These are phyloP conservation scores for Sclerotinia subarctica DNA, from an alignment of 2,329 filamentous ascomycete genomes.

Conservation along the genomic window DNA sequence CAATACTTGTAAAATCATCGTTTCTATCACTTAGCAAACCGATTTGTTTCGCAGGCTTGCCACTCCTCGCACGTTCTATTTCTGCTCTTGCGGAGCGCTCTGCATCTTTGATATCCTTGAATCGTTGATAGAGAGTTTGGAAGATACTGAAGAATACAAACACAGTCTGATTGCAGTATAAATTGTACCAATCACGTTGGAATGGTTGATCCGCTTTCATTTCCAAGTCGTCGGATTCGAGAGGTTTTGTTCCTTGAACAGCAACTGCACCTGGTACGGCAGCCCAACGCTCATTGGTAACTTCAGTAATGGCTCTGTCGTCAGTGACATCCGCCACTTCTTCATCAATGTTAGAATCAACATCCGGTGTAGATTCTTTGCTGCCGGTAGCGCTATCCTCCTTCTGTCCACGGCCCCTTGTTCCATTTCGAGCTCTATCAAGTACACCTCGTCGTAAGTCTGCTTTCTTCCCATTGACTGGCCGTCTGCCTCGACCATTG, in stretches of 20 bases:
- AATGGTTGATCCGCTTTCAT: constrained; percentile 78
- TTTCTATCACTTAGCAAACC: constrained; percentile 78
- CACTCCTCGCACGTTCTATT: constrained; percentile 67
- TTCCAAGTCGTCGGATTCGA: constrained; percentile 56
- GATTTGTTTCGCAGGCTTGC: constrained; percentile 79
- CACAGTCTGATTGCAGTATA: constrained; percentile 88
- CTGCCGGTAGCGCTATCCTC: constrained; percentile 79
- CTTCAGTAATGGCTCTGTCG: constrained; percentile 58
- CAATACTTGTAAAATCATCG: constrained; percentile 68
- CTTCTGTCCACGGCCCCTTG: constrained; percentile 67
- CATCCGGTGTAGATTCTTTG: constrained; percentile 85
- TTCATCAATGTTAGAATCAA: constrained; percentile 72
- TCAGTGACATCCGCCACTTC: constrained; percentile 64
- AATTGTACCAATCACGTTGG: constrained; percentile 75
- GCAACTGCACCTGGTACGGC: constrained; percentile 57
- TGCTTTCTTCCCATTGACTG: constrained; percentile 65
- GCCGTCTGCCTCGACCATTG: constrained; percentile 64
- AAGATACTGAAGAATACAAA: constrained; percentile 96
- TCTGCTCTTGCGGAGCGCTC: constrained; percentile 70
- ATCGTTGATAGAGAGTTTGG: constrained; percentile 80
- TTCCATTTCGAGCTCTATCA: constrained; percentile 70
- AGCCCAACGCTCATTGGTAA: constrained; percentile 63
- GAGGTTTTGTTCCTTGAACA: constrained; percentile 49
- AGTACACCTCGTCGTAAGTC: constrained; percentile 83
- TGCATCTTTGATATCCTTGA: constrained; percentile 79